phyloP scores from a whole-genome alignment of 2,329 filamentous ascomycete species.

The Epicoccum nigrum region DNA sequence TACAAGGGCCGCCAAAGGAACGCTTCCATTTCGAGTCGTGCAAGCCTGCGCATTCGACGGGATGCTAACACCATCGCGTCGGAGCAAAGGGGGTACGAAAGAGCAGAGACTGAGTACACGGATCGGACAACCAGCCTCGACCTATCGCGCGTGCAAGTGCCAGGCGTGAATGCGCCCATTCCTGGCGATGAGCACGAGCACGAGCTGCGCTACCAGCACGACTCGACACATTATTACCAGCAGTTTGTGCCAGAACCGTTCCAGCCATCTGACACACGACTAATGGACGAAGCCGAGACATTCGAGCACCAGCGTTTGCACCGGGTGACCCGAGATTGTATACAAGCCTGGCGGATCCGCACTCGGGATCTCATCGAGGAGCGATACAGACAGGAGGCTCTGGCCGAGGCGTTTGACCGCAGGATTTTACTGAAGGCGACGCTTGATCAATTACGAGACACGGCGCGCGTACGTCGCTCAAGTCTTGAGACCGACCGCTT shows the following conservation, averaged over 20 bases:
- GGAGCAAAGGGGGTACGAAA: slow-evolving; percentile 27
- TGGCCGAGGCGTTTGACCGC: slow-evolving; percentile 57
- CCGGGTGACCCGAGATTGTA: slow-evolving; percentile 33
- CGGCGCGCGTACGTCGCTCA: slow-evolving; percentile 46
- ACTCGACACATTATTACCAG: slow-evolving; percentile 19
- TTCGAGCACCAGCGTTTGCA: slow-evolving; percentile 42
- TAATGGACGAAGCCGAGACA: slow-evolving; percentile 58
- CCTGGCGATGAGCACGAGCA: slow-evolving; percentile 21
- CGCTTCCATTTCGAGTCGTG: slow-evolving; percentile 45
- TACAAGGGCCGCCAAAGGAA: slow-evolving; percentile 28
- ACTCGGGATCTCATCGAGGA: slow-evolving; percentile 40
- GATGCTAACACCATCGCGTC: slow-evolving; percentile 19
- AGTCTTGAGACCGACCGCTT: slow-evolving; percentile 58
- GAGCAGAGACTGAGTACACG: slow-evolving; percentile 39
- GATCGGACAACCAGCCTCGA: slow-evolving; percentile 38
- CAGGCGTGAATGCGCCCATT: slow-evolving; percentile 46
- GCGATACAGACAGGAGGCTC: slow-evolving; percentile 33
- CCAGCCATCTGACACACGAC: slow-evolving; percentile 57
- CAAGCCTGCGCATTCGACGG: slow-evolving; percentile 43
- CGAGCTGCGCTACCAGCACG: slow-evolving; percentile 10
- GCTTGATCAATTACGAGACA: slow-evolving; percentile 51
- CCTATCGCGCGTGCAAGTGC: slow-evolving; percentile 39
- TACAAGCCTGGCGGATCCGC: slow-evolving; percentile 57
- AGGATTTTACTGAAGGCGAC: slow-evolving; percentile 59
- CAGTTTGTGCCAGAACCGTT: slow-evolving; percentile 49